These are phyloP conservation scores for Citrus inodora DNA, from an alignment of 345 rosid species.

Conservation along the genomic window DNA sequence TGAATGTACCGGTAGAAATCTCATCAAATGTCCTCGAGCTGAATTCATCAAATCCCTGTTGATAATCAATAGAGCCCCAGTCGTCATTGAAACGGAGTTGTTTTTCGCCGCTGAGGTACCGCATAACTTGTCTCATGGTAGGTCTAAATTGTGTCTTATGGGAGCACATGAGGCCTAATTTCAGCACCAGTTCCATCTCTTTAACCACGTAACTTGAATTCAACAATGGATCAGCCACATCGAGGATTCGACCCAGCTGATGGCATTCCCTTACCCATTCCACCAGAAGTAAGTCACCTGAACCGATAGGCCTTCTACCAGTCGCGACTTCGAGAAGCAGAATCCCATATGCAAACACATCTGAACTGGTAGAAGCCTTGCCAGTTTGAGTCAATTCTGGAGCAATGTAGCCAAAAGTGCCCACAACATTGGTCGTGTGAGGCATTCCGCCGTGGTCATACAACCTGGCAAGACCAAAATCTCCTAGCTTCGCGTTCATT, in stretches of 20 bases:
- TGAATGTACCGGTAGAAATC: constrained; percentile 20
- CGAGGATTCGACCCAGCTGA: constrained; percentile 26
- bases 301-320: constrained; percentile 45
- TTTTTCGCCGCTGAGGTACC: constrained; percentile 55
- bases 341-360: constrained; percentile 67
- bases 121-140: constrained; percentile 49
- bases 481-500: constrained; percentile 65
- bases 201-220: constrained; percentile 19
- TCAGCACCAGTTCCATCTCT: constrained; percentile 47
- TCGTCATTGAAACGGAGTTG: constrained; percentile 23
- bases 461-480: constrained; percentile 79
- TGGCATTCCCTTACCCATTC: constrained; percentile 41
- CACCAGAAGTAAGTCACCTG: constrained; percentile 20
- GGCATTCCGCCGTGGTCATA: constrained; percentile 54
- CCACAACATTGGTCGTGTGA: constrained; percentile 58
- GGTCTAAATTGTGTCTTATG: constrained; percentile 45
- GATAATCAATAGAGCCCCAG: constrained; percentile 20
- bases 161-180: constrained; percentile 53
- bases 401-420: constrained; percentile 78
- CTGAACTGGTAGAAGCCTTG: constrained; percentile 60
- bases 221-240: constrained; percentile 42
- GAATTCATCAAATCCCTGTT: neutral
- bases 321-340: constrained; percentile 62
- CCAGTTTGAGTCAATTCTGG: constrained; percentile 71
- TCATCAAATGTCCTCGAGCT: constrained; percentile 12